Base-by-base conservation (phyloP, 2,329 filamentous ascomycete species). In the Fusarium sp. region DNA sequence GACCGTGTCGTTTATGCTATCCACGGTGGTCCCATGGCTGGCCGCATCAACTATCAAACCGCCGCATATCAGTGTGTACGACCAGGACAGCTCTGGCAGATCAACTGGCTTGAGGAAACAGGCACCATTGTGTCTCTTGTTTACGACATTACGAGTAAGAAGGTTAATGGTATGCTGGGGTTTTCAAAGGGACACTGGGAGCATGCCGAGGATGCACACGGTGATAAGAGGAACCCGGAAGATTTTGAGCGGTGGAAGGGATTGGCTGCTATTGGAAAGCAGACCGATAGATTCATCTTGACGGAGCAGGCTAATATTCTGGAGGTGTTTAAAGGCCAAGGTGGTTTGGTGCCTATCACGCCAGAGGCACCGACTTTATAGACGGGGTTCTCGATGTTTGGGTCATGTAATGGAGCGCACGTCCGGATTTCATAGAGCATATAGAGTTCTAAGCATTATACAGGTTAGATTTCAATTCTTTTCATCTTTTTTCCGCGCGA, bases 51-150 rank as follows among this genome's bases (percentile, higher is more conserved):
- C 77, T 89, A 85, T 77, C 87, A 90, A 72, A 83, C 84, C 1
- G 87, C 84, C 14, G 86, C 85, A 1, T 90, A 88, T 73, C 88
- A 90, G 75, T 91, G 88, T 78, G 85, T 90, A 31, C 84, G 88
- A 0, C 85, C 87, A 0, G 87, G 87, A 2, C 88, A 90, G 77
- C 75, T 90, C 1, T 90, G 88, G 88, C 88, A 91, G 73, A 85
- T 87, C 70, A 90, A 88, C 67, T 91, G 88, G 88, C 84, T 91
- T 1, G 88, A 90, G 66, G 88, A 91, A 79, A 91, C 88, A 0
- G 89, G 88, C 0, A 90, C 88, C 0, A 83, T 90, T 2, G 86
- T 85, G 62, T 89, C 86, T 2, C 77, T 89, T 0, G 87, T 90
- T 2, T 90, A 87, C 71, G 88, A 90, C 67, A 89, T 91, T 42